Evolutionary conservation across 2,329 filamentous ascomycete genomes (phyloP).

Genomic region (Diaporthe sp.): DNA sequence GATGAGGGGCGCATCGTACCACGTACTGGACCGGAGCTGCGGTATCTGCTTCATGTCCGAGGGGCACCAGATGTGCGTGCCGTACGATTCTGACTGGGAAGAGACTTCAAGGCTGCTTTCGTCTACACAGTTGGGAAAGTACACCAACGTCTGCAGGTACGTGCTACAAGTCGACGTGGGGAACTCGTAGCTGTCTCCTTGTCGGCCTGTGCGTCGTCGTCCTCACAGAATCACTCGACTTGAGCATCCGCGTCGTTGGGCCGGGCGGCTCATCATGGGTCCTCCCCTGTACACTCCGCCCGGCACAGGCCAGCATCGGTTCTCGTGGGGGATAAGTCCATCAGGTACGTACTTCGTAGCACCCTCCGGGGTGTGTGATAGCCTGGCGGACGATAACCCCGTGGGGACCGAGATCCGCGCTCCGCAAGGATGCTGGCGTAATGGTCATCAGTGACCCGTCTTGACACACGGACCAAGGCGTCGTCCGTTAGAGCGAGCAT

Average conservation of each 20-base stretch:
- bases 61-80: slow-evolving; percentile 47
- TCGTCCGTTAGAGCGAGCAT: too few species aligned
- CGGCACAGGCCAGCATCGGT: too few species aligned
- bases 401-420: too few species aligned
- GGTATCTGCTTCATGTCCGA: slow-evolving; percentile 60
- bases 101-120: slow-evolving; percentile 46
- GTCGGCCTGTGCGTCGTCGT: background rate
- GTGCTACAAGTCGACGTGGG: slow-evolving; percentile 52
- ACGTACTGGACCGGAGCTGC: slow-evolving; percentile 62
- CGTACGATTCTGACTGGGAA: slow-evolving; percentile 46
- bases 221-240: background rate
- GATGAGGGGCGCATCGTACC: slow-evolving; percentile 58
- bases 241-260: slow-evolving; percentile 32
- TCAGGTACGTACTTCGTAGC: too few species aligned
- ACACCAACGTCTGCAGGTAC: slow-evolving; percentile 54
- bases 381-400: too few species aligned
- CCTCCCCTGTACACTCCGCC: too few species aligned
- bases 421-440: too few species aligned
- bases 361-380: too few species aligned
- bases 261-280: too few species aligned
- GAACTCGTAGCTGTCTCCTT: slow-evolving; percentile 46
- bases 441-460: too few species aligned
- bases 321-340: too few species aligned
- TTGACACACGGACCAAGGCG: too few species aligned
- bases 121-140: slow-evolving; percentile 54